Base-by-base conservation (phyloP, 1,284 basidiomycete genomes). In the Meripilus lineatus region DNA sequence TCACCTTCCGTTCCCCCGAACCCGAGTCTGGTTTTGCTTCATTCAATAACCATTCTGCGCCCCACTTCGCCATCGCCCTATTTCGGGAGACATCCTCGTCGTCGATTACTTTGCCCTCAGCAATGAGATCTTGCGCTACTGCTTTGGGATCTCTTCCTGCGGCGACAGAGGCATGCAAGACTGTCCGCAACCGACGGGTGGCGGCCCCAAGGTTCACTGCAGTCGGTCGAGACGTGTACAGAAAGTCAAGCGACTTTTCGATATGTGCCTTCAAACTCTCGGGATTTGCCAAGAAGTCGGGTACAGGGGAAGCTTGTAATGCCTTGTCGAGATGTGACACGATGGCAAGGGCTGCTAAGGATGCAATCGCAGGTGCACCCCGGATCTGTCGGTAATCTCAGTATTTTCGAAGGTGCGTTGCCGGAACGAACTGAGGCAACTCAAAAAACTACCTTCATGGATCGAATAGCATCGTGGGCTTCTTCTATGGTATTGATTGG, bases 331-430 rank as follows among this genome's bases (percentile, higher is more conserved):
- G 68, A 53, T 86, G 68, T 7, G 78, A 75, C 1, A 87, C 79
- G 41, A 96, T 67, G 0, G 86, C 77, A 6, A 96, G 77, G 0
- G 91, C 80, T 4, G 92, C 92, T 11, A 95, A 78, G 1, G 91
- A 91, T 1, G 86, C 93, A 43, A 96, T 94, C n/a, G 93, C 93
- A 0, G 93, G 93, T 7, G 93, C 93, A 5, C 93, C 93, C 40
- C 93, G 80, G 54, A 93, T 93, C 82, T 89, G 50, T 15, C 8
- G 15, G 20, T 24, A 10, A 24, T 26, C 32, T 26, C 20, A 15
- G 28, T 13, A 32, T 5, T 18, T 8, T 18, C 7, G 24, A 32
- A 25, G 39, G 14, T n/a, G n/a, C n/a, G n/a, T n/a, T n/a, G n/a
- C n/a, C n/a, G n/a, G 39, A 39, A 34, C 32, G 20, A 33, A 23